Conservation (phyloP, 805 yeast genomes). For the Zygotorulaspora florentina region DNA sequence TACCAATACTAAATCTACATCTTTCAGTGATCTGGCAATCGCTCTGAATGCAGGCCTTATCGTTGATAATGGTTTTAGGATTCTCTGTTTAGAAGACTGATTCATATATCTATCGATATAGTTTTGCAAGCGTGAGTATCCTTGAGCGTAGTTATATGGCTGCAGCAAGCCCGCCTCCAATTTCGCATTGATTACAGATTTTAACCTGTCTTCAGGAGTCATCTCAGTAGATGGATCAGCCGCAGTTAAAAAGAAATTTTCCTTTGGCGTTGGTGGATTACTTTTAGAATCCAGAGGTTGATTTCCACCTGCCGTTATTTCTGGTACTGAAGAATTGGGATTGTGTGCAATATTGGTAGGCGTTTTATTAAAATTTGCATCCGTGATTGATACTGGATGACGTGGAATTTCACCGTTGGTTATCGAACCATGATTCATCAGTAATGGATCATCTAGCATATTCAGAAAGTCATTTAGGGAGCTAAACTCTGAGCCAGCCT, state of each 20-base stretch:
- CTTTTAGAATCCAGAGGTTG: conserved; percentile 1
- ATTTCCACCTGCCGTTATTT: conserved; percentile 26
- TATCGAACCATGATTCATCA: conserved; percentile 9
- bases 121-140: conserved; percentile 81
- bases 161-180: conserved; percentile 87
- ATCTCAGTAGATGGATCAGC: conserved; percentile 95
- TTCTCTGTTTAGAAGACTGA: conserved; percentile 73
- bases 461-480: conserved; percentile 84
- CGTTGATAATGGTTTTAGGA: conserved; percentile 75
- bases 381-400: background rate
- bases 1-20: conserved; percentile 84
- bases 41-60: conserved; percentile 93
- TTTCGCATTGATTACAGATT: conserved; percentile 91
- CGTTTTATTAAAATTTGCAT: background rate
- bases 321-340: background rate
- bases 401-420: background rate
- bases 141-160: conserved; percentile 91
- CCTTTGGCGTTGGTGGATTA: conserved; percentile 68
- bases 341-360: background rate
- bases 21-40: conserved; percentile 83
- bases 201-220: conserved; percentile 88
- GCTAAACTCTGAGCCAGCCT: conserved; percentile 88
- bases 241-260: conserved; percentile 90
- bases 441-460: conserved; percentile 80
- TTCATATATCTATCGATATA: conserved; percentile 95